Evolutionary conservation across 768 basidiomycete species (phyloP).

Genomic region (Nidula microcarpa): DNA sequence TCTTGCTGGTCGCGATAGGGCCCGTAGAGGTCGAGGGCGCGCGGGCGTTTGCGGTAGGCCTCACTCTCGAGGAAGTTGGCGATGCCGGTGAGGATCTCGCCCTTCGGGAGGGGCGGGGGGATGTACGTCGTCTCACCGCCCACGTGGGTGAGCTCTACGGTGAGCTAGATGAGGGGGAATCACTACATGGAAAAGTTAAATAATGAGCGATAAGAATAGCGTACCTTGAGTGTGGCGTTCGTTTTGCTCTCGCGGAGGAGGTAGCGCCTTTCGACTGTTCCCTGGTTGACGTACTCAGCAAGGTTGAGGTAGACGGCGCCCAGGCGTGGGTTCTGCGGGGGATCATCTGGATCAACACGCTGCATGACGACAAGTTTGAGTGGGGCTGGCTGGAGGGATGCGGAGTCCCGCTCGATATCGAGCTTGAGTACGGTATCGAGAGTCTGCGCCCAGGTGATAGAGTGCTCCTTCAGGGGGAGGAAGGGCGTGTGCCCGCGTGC

Average conservation of each 20-base stretch:
- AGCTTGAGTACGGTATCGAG: conserved; percentile 56
- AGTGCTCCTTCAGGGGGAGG: conserved; percentile 59
- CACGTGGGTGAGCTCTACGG: conserved; percentile 50
- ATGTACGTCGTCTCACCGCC: conserved; percentile 54
- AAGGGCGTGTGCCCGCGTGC: conserved; percentile 58
- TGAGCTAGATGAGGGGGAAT: conserved; percentile 6
- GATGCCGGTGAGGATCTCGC: conserved; percentile 70
- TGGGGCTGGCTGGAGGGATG: conserved; percentile 52
- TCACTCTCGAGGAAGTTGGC: conserved; percentile 59
- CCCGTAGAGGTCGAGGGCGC: conserved; percentile 44
- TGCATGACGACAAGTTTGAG: conserved; percentile 68
- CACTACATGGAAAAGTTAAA: conserved; percentile 31
- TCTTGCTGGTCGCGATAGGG: conserved; percentile 33
- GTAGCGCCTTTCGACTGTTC: conserved; percentile 58
- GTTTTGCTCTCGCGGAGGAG: conserved; percentile 71
- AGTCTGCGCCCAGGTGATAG: conserved; percentile 56
- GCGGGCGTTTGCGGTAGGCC: conserved; percentile 47
- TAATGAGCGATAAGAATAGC: conserved; percentile 6
- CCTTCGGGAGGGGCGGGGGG: conserved; percentile 67
- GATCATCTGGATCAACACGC: conserved; percentile 55
- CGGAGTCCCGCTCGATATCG: conserved; percentile 51
- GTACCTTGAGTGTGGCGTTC: conserved; percentile 73
- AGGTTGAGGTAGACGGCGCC: conserved; percentile 70
- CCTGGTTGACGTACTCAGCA: conserved; percentile 68
- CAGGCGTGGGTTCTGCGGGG: conserved; percentile 56